Evolutionary conservation across 164 flowering plant species (phyloP), one percentile per base, ranked within the genome.

Genomic region (Aristolochia californica): DNA sequence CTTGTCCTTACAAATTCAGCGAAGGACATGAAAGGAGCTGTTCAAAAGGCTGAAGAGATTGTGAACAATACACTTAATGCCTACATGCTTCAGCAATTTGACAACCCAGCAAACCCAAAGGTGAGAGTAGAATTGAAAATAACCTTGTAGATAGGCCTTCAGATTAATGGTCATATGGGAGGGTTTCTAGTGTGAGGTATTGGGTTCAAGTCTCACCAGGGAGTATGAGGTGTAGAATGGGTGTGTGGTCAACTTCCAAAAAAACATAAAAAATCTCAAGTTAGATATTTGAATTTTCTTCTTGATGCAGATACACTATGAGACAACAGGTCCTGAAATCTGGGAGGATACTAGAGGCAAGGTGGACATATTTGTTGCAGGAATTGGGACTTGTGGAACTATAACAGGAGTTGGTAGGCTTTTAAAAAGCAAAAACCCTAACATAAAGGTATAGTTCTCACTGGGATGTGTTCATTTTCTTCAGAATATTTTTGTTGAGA

Each of bases 311-410:
- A 62, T 91, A 56, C 98, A 93, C 69, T 88, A 71, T 77, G 94
- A 93, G 69, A 93, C 98, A 56, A 93, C 98, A 45, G 98, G 97
- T 62, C 98, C 98, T 28, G 98, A 93, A 72, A 88, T 93, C 45
- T 93, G 97, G 98, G 94, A 88, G 59, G 98, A 93, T 73, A 87
- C 98, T 45, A 75, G 70, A 55, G 98, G 98, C 68, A 88, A 87
- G 70, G 94, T 93, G 66, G 98, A 87, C 69, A 87, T 93, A 44
- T 82, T 93, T 68, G 72, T 93, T 66, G 95, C 87, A 0, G 97
- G 98, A 20, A 88, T 93, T 70, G 98, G 98, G 51, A 93, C 97
- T 28, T 95, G 95, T 53, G 98, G 98, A 49, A 93, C 98, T 60
- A 83, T 91, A 56, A 24, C 94, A 56, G 98, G 98, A 12, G 89